Evolutionary conservation across 1,139 yeast genomes (phyloP), one percentile per base, ranked within the genome.

Genomic region (Saccharomyces hybrid): DNA sequence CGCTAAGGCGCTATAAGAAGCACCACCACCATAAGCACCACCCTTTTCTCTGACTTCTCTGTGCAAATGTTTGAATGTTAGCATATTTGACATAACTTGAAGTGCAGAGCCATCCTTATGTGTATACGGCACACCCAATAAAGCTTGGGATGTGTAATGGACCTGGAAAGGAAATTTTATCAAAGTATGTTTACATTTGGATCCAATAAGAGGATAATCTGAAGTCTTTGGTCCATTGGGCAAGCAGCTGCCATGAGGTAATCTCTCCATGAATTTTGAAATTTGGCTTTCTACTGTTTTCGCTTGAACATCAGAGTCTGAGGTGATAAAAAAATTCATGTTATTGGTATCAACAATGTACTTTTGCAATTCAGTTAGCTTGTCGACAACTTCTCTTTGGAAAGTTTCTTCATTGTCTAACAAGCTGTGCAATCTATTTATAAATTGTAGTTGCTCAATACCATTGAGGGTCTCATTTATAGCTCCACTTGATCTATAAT

Each of bases 1-100:
- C 53, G 88, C 90, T 29, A 89, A 69, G 0, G 95, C 91, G 65
- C 85, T 88, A 67, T 84, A 91, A 16, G 80, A 75, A 14, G 96
- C 86, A 2, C 99, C 99, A 11, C 96, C 98, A 7, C 99, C 99
- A 66, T 93, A 93, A 0, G 99, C 99, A 53, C 99, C 99, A 57
- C 96, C 96, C 64, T 93, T 83, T 69, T 93, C 99, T 62, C 99
- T 81, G 47, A 93, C 84, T 58, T 90, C 96, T 11, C 89, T 82
- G 69, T 93, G 99, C 51, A 95, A 75, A 61, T 88, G 82, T 66
- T 88, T 87, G 71, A 85, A 91, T 0, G 96, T 84, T 61, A 91
- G 72, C 54, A 93, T 70, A 63, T 87, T 95, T 1, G 97, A 79
- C 53, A 93, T 75, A 0, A 93, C 82, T 68, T 89, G 96, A 51